Evolutionary conservation across 257 asterid species (phyloP).

Genomic region (Solanum corneliomulleri): DNA sequence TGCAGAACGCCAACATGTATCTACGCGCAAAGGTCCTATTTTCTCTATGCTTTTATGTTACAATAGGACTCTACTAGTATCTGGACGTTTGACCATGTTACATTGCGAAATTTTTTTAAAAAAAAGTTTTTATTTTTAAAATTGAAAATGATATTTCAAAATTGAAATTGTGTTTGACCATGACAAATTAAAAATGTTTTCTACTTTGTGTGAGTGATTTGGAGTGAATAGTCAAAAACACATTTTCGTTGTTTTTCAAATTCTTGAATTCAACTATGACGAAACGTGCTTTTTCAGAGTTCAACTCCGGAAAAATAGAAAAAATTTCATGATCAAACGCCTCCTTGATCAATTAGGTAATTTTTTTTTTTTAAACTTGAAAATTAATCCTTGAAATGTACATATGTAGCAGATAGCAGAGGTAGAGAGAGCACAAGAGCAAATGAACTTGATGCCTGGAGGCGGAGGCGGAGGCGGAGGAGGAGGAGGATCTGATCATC

Average conservation of each 20-base stretch:
- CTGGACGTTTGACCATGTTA: neutral
- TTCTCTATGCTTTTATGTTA: neutral
- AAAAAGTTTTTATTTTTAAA: neutral
- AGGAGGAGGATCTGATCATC: conserved; percentile 19
- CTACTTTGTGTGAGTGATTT: neutral
- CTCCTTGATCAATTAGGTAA: neutral
- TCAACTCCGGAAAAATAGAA: neutral
- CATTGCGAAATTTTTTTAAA: neutral
- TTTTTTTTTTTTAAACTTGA: neutral
- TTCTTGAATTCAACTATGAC: neutral
- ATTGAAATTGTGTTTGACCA: neutral
- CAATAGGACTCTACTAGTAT: neutral
- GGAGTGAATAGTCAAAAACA: neutral
- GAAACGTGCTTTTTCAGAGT: neutral
- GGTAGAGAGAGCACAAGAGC: conserved; percentile 66
- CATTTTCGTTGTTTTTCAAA: neutral
- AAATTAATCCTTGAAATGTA: neutral
- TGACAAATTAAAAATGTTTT: neutral
- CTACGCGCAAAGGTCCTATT: conserved; percentile 65
- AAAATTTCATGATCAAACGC: neutral
- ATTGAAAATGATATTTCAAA: too few relatives aligned
- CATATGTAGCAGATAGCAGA: conserved; percentile 57
- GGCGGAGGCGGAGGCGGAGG: neutral
- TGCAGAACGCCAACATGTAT: conserved; percentile 81
- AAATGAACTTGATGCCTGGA: conserved; percentile 56